Evolutionary conservation across 2,329 filamentous ascomycete species (phyloP), one percentile per base, ranked within the genome.

Genomic region (Nemania serpens): DNA sequence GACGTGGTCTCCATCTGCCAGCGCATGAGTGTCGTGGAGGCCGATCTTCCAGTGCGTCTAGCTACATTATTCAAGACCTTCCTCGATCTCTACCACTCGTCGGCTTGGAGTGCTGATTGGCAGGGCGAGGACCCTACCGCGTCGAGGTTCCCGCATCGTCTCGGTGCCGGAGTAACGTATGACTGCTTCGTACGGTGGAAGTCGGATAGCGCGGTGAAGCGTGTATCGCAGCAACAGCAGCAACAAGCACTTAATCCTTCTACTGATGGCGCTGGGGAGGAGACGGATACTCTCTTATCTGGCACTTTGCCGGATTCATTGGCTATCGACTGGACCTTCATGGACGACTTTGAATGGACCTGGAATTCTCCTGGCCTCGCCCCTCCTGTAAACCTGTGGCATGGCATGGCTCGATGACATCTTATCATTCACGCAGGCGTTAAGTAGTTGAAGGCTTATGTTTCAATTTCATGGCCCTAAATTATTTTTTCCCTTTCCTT

Each of bases 181-280:
- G 82, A 81, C 66, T 84, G 81, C 62, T 72, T 85, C 6, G 71
- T 76, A 36, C 71, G 76, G 37, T 84, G 80, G 78, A 82, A 73
- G 58, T 63, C 61, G 34, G 74, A 72, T 47, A 64, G 67, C 33
- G 49, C 61, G 22, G 34, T 58, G 25, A 57, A 49, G 41, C 62
- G 57, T 33, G 22, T 52, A 13, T 11, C 33, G 5, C 50, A 54
- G 6, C 58, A 39, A 33, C 59, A 61, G 25, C 58, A 55, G 29
- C 58, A 61, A 39, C 63, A 62, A 36, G 22, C 55, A 47, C 37
- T 47, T n/a, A 64, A 64, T 17, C 55, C 25, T 15, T 17, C 49
- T 11, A 56, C 43, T 6, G 43, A 58, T 11, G 49, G 42, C 25
- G 20, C 53, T 1, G 58, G 48, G n/a, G 67, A 68, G 50, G 59